These are phyloP conservation scores for Lodderomyces elongisporus DNA, from an alignment of 1,139 yeast species.

Conservation along the genomic window DNA sequence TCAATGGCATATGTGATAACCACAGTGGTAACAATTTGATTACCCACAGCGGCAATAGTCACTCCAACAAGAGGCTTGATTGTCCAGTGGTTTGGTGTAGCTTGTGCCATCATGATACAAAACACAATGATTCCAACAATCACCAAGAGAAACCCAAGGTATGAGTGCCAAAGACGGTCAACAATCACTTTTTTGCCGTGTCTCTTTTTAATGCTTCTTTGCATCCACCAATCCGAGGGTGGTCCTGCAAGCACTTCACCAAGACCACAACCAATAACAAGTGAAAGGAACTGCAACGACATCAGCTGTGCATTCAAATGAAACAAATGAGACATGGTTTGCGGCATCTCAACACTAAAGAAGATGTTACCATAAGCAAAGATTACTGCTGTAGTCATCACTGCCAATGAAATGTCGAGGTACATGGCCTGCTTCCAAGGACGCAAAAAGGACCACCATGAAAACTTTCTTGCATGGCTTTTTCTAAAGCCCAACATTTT, in stretches of 20 bases:
- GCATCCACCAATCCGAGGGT: conserved; percentile 24
- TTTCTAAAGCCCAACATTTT: conserved; percentile 9
- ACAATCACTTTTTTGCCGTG: conserved; percentile 14
- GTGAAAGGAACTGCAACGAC: conserved; percentile 20
- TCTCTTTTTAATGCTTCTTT: conserved; percentile 11
- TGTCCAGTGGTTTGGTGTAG: conserved; percentile 18
- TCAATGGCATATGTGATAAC: conserved; percentile 19
- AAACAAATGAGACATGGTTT: conserved; percentile 18
- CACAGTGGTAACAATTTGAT: conserved; percentile 21
- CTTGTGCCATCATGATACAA: conserved; percentile 19
- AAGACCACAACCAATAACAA: conserved; percentile 20
- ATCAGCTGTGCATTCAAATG: conserved; percentile 18
- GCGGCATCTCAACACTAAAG: conserved; percentile 22
- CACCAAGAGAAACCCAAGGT: conserved; percentile 17
- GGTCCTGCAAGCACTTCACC: conserved; percentile 24
- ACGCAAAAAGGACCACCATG: conserved; percentile 9
- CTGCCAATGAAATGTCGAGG: conserved; percentile 13
- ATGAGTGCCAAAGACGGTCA: conserved; percentile 20
- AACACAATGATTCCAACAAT: conserved; percentile 21
- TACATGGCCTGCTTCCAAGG: conserved; percentile 14
- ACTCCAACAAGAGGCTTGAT: conserved; percentile 22
- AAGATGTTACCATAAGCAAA: conserved; percentile 21
- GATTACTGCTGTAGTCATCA: conserved; percentile 18
- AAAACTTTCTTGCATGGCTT: conserved; percentile 7
- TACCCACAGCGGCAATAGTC: conserved; percentile 22